Conservation (phyloP, 1,284 basidiomycete species). For the Leucoagaricus sp. region DNA sequence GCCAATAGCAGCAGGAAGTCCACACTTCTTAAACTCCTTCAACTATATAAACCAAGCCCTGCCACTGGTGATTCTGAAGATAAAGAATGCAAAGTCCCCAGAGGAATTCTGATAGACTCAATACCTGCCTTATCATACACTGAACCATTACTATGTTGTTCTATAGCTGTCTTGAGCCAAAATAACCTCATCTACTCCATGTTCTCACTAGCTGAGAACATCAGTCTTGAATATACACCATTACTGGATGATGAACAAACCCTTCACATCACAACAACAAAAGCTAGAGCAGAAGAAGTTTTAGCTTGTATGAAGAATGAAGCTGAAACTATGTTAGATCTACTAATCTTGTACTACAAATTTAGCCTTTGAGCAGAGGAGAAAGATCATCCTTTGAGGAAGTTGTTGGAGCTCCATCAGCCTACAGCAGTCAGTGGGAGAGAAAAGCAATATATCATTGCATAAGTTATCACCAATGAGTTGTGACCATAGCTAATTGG, state of each 20-base stretch:
- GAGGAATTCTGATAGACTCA: constrained; percentile 42
- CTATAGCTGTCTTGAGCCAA: constrained; percentile 44
- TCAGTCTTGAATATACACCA: constrained; percentile 43
- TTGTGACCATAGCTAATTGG: no score
- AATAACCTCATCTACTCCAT: constrained; percentile 43
- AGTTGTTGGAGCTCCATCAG: no score
- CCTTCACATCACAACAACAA: constrained; percentile 36
- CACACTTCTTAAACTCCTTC: constrained; percentile 44
- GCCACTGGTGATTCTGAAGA: no score
- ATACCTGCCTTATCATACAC: constrained; percentile 35
- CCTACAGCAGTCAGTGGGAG: no score
- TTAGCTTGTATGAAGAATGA: constrained; percentile 32
- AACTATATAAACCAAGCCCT: constrained; percentile 38
- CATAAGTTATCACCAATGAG: no score
- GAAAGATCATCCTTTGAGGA: constrained; percentile 38
- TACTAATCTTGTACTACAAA: no score
- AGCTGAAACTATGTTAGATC: constrained; percentile 34
- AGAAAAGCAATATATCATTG: no score
- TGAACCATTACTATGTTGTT: constrained; percentile 35
- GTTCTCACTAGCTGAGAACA: constrained; percentile 45
- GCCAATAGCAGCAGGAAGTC: constrained; percentile 48
- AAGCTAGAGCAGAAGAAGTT: constrained; percentile 39
- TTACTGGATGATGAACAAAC: constrained; percentile 25
- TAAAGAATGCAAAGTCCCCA: constrained; percentile 24
- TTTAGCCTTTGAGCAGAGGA: no score